Conservation (phyloP, 208 protist species). For the Porcisia deanei region DNA sequence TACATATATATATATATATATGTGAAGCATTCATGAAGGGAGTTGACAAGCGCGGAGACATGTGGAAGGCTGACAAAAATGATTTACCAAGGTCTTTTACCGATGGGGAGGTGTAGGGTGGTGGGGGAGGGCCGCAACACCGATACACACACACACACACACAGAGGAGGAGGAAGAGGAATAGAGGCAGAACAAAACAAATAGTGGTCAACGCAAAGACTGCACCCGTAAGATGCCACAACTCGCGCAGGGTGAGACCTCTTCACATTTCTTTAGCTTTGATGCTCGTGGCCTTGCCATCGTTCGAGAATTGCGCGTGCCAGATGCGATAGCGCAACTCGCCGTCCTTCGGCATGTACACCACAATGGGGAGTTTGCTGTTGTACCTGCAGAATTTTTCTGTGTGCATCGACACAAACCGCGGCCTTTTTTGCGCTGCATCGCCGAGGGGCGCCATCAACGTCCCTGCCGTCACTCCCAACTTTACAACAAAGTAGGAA, state of each 20-base stretch:
- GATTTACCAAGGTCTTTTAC: too few relatives aligned
- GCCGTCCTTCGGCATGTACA: slow-evolving; percentile 48
- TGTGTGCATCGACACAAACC: slow-evolving; percentile 31
- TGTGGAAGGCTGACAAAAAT: too few relatives aligned
- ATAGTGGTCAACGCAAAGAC: not conserved
- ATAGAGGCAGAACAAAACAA: not conserved
- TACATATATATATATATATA: too few relatives aligned
- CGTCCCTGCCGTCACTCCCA: slow-evolving; percentile 10
- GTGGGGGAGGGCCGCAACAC: not conserved
- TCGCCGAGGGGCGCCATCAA: slow-evolving; percentile 44
- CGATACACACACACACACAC: not conserved
- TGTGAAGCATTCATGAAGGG: too few relatives aligned
- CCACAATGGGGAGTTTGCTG: slow-evolving; percentile 57
- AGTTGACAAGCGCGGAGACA: too few relatives aligned
- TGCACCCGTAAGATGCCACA: not conserved
- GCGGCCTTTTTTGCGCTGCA: slow-evolving; percentile 30
- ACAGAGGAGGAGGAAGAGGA: not conserved
- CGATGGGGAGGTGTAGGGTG: not conserved
- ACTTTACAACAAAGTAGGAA: slow-evolving; percentile 34
- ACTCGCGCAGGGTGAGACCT: not conserved
- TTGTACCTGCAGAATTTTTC: slow-evolving; percentile 45
- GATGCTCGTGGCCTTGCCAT: slow-evolving; percentile 7
- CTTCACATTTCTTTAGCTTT: slow-evolving; percentile 9
- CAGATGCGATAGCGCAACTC: slow-evolving; percentile 64
- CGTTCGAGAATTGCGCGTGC: slow-evolving; percentile 9